These are phyloP conservation scores for Sporothrix variecibatus DNA, from an alignment of 2,329 filamentous ascomycete species.

Conservation along the genomic window DNA sequence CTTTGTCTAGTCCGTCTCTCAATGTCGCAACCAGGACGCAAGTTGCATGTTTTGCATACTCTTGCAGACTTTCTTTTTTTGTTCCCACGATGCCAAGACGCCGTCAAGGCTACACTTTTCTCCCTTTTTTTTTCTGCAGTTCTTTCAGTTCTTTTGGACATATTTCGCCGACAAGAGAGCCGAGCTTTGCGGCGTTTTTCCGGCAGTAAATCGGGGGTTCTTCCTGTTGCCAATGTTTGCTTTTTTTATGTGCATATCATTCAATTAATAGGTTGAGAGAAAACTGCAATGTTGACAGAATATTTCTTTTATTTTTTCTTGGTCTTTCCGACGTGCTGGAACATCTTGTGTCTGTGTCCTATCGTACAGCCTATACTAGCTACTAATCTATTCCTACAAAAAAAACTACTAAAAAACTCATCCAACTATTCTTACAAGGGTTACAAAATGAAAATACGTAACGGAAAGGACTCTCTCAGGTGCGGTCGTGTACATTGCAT, in stretches of 20 bases:
- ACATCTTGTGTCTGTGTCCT: not conserved
- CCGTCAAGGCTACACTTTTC: not conserved
- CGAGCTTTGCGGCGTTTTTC: not conserved
- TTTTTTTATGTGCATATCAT: not conserved
- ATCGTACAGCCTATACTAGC: not conserved
- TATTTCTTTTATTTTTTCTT: not conserved
- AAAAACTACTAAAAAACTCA: not conserved
- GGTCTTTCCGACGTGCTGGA: not conserved
- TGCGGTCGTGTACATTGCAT: not conserved
- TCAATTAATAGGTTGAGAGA: not conserved
- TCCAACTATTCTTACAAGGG: not conserved
- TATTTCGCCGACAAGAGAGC: constrained; percentile 13
- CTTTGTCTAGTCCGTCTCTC: not conserved
- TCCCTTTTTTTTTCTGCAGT: not conserved
- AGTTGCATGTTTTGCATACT: not conserved
- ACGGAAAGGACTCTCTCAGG: not conserved
- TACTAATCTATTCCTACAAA: constrained; percentile 9
- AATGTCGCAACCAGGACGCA: not conserved
- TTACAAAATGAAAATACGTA: not conserved
- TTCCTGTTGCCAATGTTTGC: not conserved
- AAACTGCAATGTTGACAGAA: not conserved
- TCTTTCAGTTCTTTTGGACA: not conserved
- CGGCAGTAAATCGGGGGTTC: not conserved
- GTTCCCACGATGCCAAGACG: not conserved
- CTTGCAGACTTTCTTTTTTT: no score